Evolutionary conservation across 129 eudicot genomes (phyloP).

Genomic region (Arctium lappa): DNA sequence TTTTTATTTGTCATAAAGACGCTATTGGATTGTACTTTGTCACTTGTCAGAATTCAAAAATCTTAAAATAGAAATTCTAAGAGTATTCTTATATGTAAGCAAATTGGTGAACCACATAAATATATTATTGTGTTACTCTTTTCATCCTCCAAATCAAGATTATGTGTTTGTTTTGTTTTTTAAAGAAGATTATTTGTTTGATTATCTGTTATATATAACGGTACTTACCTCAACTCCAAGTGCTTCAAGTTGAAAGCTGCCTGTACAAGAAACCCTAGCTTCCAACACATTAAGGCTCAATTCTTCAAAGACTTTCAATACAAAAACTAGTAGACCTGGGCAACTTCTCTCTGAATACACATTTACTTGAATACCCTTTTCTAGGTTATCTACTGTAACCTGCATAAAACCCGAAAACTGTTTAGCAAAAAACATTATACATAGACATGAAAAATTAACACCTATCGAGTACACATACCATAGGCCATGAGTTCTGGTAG

Average conservation of each 20-base stretch:
- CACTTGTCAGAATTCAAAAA: neutral
- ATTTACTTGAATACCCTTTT: constrained; percentile 69
- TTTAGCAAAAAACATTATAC: neutral
- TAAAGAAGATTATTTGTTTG: neutral
- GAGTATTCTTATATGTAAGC: neutral
- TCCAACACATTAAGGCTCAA: constrained; percentile 73
- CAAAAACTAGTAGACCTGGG: constrained; percentile 72
- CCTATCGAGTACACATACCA: constrained; percentile 33
- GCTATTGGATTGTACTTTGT: neutral
- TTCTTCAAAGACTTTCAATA: constrained; percentile 81
- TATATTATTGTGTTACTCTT: neutral
- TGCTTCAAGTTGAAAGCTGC: constrained; percentile 76
- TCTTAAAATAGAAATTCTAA: neutral
- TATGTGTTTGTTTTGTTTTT: neutral
- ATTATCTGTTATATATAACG: neutral
- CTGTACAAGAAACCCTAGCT: constrained; percentile 91
- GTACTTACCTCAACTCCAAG: constrained; percentile 66
- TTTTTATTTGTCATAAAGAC: neutral
- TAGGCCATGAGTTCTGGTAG: constrained; percentile 46
- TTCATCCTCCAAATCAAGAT: neutral
- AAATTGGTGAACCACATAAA: neutral
- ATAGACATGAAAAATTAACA: neutral
- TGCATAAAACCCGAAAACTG: constrained; percentile 4
- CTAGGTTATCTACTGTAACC: constrained; percentile 75
- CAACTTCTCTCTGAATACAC: constrained; percentile 63